phyloP scores from a whole-genome alignment of 345 rosid genomes.

The Populus euphratica region DNA sequence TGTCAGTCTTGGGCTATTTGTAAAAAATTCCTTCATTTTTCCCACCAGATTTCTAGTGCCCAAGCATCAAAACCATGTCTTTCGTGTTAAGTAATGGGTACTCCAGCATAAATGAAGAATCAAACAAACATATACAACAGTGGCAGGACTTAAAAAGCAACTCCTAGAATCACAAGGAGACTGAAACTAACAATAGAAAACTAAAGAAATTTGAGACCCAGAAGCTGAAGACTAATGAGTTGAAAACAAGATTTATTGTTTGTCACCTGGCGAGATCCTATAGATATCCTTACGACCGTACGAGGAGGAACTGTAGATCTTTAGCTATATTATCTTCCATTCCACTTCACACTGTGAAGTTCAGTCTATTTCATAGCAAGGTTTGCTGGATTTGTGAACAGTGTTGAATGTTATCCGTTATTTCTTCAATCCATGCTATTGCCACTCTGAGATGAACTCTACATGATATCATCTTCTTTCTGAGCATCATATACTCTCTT shows the following conservation, averaged over 20 bases:
- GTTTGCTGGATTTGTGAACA: not conserved
- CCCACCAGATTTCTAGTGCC: no score
- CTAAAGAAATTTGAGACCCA: not conserved
- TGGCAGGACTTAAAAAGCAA: not conserved
- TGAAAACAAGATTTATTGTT: not conserved
- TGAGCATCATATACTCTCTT: not conserved
- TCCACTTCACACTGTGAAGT: not conserved
- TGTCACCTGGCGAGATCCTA: not conserved
- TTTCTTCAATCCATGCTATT: not conserved
- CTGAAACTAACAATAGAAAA: not conserved
- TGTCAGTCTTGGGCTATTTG: no score
- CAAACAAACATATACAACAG: not conserved
- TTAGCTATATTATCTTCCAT: not conserved
- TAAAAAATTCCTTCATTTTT: no score
- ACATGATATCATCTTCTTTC: not conserved
- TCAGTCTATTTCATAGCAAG: not conserved
- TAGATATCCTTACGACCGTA: not conserved
- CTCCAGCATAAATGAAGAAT: no score
- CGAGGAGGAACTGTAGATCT: not conserved
- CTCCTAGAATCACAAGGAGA: not conserved
- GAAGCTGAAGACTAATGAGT: not conserved
- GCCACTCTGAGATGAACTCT: not conserved
- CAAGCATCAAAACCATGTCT: no score
- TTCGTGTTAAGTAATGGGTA: no score
- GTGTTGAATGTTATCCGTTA: not conserved